A percentile compares a stretch with the other conserved stretches of the same genome.
Evolutionary conservation across 768 basidiomycete species (phyloP).

Genomic region (Leccinellum albellum): DNA sequence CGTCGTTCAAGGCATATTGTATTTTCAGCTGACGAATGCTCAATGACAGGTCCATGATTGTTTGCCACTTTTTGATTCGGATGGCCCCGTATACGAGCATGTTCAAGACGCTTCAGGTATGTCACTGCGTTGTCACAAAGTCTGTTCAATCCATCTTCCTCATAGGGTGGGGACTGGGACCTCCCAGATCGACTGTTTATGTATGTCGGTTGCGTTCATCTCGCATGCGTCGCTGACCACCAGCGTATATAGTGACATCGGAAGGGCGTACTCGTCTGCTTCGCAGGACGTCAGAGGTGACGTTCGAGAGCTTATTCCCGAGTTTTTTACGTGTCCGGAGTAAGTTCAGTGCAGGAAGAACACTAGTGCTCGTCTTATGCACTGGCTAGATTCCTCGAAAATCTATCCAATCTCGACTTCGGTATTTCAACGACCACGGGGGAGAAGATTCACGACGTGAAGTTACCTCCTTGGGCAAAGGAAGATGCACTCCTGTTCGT

Average conservation of each 20-base stretch:
- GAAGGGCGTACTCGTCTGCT: constrained; percentile 81
- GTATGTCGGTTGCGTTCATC: constrained; percentile 32
- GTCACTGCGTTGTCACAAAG: constrained; percentile 2
- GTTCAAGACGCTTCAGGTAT: constrained; percentile 82
- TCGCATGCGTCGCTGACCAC: constrained; percentile 6
- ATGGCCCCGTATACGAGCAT: constrained; percentile 89
- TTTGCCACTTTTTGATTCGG: constrained; percentile 90
- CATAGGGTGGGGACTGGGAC: constrained; percentile 91
- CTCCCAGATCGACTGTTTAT: constrained; percentile 83
- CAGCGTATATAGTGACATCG: constrained; percentile 53
- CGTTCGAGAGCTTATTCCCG: constrained; percentile 89
- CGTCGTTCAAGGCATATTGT: background rate
- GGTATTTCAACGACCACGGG: constrained; percentile 69
- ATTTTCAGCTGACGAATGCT: background rate
- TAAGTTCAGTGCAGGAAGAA: constrained; percentile 23
- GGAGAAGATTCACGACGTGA: constrained; percentile 83
- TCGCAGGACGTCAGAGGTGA: constrained; percentile 85
- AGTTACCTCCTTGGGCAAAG: constrained; percentile 87
- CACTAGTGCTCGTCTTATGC: background rate
- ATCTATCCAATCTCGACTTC: constrained; percentile 74
- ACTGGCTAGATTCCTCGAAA: constrained; percentile 71
- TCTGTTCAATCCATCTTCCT: background rate
- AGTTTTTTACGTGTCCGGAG: constrained; percentile 85
- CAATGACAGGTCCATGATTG: constrained; percentile 72
- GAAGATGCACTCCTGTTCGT: constrained; percentile 82